phyloP scores from a whole-genome alignment of 2,329 filamentous ascomycete species.

The Fusarium guadeloupense region DNA sequence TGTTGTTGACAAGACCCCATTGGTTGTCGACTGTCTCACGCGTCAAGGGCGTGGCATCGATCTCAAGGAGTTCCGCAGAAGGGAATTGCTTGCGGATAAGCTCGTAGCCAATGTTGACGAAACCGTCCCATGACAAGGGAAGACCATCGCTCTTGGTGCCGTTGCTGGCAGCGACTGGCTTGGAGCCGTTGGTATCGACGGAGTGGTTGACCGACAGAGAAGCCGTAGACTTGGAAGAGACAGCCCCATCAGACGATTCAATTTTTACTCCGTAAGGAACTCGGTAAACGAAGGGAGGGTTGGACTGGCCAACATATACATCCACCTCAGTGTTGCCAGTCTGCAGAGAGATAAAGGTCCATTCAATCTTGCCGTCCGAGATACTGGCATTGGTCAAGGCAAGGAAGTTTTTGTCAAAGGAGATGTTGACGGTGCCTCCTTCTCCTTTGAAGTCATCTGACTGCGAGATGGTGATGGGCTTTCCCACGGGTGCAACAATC shows the following conservation, averaged over 20 bases:
- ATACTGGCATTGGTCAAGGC: slow-evolving; percentile 8
- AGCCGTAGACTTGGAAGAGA: not conserved
- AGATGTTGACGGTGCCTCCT: slow-evolving; percentile 6
- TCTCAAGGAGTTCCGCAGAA: slow-evolving; percentile 13
- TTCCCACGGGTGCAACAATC: not conserved
- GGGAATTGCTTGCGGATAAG: slow-evolving; percentile 12
- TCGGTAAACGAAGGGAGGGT: slow-evolving; percentile 54
- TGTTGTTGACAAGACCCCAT: slow-evolving; percentile 25
- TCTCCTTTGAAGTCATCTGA: slow-evolving; percentile 10
- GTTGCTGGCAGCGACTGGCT: not conserved
- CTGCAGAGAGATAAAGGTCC: slow-evolving; percentile 3
- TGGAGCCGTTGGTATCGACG: not conserved
- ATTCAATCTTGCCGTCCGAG: slow-evolving; percentile 9
- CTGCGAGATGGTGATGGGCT: slow-evolving; percentile 12
- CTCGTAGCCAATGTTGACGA: slow-evolving; percentile 21
- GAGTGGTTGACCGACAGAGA: slow-evolving; percentile 2
- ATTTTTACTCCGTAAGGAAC: slow-evolving; percentile 7
- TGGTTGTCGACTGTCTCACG: slow-evolving; percentile 9
- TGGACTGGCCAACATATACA: slow-evolving; percentile 48
- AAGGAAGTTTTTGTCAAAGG: slow-evolving; percentile 7
- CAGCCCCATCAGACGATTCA: not conserved
- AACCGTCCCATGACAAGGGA: slow-evolving; percentile 19
- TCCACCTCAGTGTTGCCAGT: slow-evolving; percentile 15
- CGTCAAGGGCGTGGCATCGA: slow-evolving; percentile 15
- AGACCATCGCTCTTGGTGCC: not conserved